Percentiles rank a stretch among this genome's conserved stretches.
These are phyloP conservation scores for Fusarium dimerum DNA, from an alignment of 2,329 filamentous ascomycete species.

Conservation along the genomic window DNA sequence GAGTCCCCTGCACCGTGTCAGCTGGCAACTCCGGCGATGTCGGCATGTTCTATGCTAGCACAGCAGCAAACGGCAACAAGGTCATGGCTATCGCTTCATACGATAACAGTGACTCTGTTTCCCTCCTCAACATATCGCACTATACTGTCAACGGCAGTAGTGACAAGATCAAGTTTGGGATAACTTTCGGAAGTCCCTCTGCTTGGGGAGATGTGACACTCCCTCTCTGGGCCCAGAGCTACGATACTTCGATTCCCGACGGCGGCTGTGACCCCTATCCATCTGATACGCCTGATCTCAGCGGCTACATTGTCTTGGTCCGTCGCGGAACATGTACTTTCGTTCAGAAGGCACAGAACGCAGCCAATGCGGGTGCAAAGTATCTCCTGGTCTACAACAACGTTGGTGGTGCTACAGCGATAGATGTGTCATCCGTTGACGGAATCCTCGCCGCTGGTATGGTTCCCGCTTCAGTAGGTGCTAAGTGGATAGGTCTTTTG, in stretches of 20 bases:
- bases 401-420: conserved; percentile 3
- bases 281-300: conserved; percentile 56
- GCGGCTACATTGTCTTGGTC: conserved; percentile 58
- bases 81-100: conserved; percentile 52
- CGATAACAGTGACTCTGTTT: conserved; percentile 47
- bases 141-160: conserved; percentile 41
- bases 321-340: conserved; percentile 61
- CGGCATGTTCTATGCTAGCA: conserved; percentile 52
- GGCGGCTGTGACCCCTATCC: conserved; percentile 56
- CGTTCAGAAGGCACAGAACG: conserved; percentile 54
- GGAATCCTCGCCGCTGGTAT: conserved; percentile 10
- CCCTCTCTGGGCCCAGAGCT: conserved; percentile 50
- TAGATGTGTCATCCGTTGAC: conserved; percentile 7
- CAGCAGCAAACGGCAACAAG: conserved; percentile 49
- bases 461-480: conserved; percentile 7
- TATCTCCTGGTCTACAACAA: conserved; percentile 66
- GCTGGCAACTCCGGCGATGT: conserved; percentile 50
- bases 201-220: conserved; percentile 48
- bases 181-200: conserved; percentile 43
- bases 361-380: conserved; percentile 55
- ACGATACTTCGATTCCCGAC: conserved; percentile 47
- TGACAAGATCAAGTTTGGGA: conserved; percentile 35
- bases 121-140: conserved; percentile 42
- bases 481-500: conserved; percentile 12
- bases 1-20: conserved; percentile 54